Evolutionary conservation across 83 land plant genomes (phyloP).

Genomic region (Larix sibirica): DNA sequence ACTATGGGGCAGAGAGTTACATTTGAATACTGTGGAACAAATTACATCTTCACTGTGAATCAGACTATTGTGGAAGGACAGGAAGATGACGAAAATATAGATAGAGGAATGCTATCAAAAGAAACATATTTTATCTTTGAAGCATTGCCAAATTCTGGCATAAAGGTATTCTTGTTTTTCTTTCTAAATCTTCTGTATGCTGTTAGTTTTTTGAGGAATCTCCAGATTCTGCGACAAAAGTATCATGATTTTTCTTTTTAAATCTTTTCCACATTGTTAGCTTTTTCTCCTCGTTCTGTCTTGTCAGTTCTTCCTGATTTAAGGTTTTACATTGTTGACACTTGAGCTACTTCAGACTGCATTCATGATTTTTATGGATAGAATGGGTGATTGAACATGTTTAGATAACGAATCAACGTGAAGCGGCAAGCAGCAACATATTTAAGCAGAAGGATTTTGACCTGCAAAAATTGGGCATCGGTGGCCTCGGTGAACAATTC

Average conservation of each 20-base stretch:
- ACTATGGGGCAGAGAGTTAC: slow-evolving; percentile 66
- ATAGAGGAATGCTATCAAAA: slow-evolving; percentile 59
- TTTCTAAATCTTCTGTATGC: background rate
- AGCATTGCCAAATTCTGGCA: slow-evolving; percentile 61
- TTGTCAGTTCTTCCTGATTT: background rate
- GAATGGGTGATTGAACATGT: background rate
- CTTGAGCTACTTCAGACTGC: slow-evolving; percentile 3
- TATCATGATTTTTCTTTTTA: slow-evolving; percentile 15
- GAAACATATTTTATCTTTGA: slow-evolving; percentile 81
- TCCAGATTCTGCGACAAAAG: slow-evolving; percentile 67
- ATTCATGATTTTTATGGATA: background rate
- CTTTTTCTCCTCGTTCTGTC: background rate
- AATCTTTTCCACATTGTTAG: background rate
- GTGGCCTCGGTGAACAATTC: slow-evolving; percentile 92
- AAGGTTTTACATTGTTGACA: background rate
- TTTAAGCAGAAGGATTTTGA: slow-evolving; percentile 93
- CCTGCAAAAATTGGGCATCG: slow-evolving; percentile 90
- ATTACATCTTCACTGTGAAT: slow-evolving; percentile 66
- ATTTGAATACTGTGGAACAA: slow-evolving; percentile 73
- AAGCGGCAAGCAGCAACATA: slow-evolving; percentile 81
- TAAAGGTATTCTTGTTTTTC: slow-evolving; percentile 48
- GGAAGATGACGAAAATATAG: slow-evolving; percentile 33
- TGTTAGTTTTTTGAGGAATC: slow-evolving; percentile 38
- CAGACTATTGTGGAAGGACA: slow-evolving; percentile 66
- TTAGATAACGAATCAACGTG: slow-evolving; percentile 90